A percentile compares a stretch with the other conserved stretches of the same genome.
These are phyloP conservation scores for Coniochaeta sp. DNA, from an alignment of 2,329 filamentous ascomycete species.

Conservation along the genomic window DNA sequence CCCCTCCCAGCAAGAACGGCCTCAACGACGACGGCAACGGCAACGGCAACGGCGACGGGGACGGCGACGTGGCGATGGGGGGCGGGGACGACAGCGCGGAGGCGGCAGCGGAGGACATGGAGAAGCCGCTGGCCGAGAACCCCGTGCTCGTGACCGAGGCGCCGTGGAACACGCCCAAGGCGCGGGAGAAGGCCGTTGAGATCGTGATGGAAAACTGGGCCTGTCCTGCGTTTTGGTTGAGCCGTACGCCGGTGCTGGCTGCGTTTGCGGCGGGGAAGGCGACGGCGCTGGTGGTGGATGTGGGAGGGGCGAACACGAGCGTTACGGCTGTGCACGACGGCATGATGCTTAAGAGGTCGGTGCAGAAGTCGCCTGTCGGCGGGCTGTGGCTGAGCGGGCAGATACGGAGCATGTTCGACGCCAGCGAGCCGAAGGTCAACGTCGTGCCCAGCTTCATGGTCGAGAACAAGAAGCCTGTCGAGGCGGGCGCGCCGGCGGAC, in stretches of 20 bases:
- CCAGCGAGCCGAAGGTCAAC: constrained; percentile 61
- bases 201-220: constrained; percentile 97
- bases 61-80: constrained; percentile 55
- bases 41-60: constrained; percentile 40
- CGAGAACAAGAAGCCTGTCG: constrained; percentile 79
- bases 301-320: constrained; percentile 81
- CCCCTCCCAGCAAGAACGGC: constrained; percentile 67
- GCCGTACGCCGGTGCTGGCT: constrained; percentile 79
- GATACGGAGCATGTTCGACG: constrained; percentile 72
- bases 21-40: constrained; percentile 58
- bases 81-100: too few species aligned
- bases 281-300: constrained; percentile 84
- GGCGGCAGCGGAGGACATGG: constrained; percentile 23
- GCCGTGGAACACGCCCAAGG: constrained; percentile 83
- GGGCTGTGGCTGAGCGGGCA: constrained; percentile 89
- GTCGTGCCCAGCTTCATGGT: constrained; percentile 83
- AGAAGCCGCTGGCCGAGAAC: constrained; percentile 81
- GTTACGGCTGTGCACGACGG: constrained; percentile 92
- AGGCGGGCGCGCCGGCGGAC: constrained; percentile 74
- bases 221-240: constrained; percentile 88
- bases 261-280: constrained; percentile 91
- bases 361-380: constrained; percentile 77
- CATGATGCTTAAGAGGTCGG: constrained; percentile 84
- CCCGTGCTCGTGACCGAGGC: constrained; percentile 91
- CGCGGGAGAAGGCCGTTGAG: constrained; percentile 89